Conservation (phyloP, 768 basidiomycete genomes). For the Collybiopsis luxurians region DNA sequence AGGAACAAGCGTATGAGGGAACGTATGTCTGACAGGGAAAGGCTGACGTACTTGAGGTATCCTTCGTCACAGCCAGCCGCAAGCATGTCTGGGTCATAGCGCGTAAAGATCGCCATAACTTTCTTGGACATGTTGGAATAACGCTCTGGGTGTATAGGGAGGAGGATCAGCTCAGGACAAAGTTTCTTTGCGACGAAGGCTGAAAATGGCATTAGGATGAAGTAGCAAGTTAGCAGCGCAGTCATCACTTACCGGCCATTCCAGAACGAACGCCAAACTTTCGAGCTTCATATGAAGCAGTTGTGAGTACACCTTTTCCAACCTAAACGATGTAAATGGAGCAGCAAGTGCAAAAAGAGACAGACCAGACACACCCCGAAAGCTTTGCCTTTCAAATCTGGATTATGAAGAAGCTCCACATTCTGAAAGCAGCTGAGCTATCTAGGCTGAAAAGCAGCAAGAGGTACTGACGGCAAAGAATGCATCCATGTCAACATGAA, state of each 20-base stretch:
- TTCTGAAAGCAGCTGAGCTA: constrained; percentile 23
- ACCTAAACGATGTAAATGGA: constrained; percentile 35
- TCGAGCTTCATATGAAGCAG: constrained; percentile 90
- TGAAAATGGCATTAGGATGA: constrained; percentile 19
- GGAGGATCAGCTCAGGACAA: constrained; percentile 82
- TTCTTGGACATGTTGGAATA: constrained; percentile 69
- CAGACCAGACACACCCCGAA: constrained; percentile 54
- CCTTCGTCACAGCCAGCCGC: constrained; percentile 87
- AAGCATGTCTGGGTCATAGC: constrained; percentile 75
- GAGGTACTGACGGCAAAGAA: constrained; percentile 62
- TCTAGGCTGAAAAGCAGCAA: not conserved
- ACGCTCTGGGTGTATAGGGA: constrained; percentile 34
- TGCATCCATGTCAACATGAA: constrained; percentile 96
- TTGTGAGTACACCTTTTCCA: constrained; percentile 79
- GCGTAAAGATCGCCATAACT: constrained; percentile 67
- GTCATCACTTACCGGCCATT: constrained; percentile 75
- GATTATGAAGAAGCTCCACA: constrained; percentile 70
- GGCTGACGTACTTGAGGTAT: constrained; percentile 75
- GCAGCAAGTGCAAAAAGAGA: not conserved
- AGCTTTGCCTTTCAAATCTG: constrained; percentile 63
- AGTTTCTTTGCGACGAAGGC: constrained; percentile 93
- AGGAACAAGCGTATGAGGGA: not conserved
- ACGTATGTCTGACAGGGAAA: not conserved
- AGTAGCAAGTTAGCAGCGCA: not conserved
- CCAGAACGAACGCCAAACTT: constrained; percentile 91